These are phyloP conservation scores for Sutorius eximius DNA, from an alignment of 1,284 basidiomycete genomes.

Conservation along the genomic window DNA sequence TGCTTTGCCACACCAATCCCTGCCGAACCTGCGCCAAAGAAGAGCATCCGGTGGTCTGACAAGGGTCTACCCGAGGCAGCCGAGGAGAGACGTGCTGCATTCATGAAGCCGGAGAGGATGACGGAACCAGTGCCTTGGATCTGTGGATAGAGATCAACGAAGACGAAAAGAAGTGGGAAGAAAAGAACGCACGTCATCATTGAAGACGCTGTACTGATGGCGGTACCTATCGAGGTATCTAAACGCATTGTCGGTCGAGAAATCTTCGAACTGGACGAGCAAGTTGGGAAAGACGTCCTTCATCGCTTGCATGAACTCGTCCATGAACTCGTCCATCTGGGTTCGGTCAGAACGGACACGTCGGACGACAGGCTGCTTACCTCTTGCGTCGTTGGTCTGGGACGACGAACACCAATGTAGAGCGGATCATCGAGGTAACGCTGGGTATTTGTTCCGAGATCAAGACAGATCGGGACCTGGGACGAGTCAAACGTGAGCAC, in stretches of 20 bases:
- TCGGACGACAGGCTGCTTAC: constrained; percentile 24
- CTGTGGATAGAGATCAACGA: constrained; percentile 32
- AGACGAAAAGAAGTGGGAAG: constrained; percentile 2
- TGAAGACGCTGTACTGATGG: constrained; percentile 66
- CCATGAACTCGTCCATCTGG: constrained; percentile 77
- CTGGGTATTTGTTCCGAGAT: constrained; percentile 79
- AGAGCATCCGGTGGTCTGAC: constrained; percentile 75
- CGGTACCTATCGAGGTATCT: constrained; percentile 68
- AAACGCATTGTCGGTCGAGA: constrained; percentile 78
- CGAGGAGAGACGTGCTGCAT: constrained; percentile 68
- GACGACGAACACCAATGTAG: constrained; percentile 72
- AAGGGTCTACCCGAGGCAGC: constrained; percentile 60
- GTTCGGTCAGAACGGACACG: not conserved
- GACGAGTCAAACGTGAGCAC: not conserved
- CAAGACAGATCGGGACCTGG: constrained; percentile 67
- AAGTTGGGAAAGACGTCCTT: constrained; percentile 67
- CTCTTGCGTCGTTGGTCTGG: constrained; percentile 53
- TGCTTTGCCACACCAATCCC: constrained; percentile 84
- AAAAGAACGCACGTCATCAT: constrained; percentile 66
- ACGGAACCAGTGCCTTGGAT: constrained; percentile 74
- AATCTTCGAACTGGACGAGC: constrained; percentile 82
- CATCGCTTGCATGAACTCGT: constrained; percentile 79
- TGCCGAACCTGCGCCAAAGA: constrained; percentile 77
- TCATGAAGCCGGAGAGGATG: constrained; percentile 77
- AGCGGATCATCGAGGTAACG: constrained; percentile 75